Evolutionary conservation across 2,329 filamentous ascomycete genomes (phyloP), one percentile per base, ranked within the genome.

Genomic region (Trichoderma atrobrunneum): DNA sequence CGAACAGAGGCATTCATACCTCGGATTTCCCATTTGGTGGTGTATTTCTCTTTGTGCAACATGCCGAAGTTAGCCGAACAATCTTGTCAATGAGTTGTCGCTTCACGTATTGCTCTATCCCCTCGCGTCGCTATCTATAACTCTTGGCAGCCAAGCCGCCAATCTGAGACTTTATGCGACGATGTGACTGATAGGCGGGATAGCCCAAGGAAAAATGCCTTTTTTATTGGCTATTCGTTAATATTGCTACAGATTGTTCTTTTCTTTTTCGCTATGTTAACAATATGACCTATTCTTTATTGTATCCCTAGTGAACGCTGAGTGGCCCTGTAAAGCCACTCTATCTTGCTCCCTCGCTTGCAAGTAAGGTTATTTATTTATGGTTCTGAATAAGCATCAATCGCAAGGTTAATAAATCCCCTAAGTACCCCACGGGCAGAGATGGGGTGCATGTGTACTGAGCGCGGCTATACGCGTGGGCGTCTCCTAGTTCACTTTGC

Each of bases 321-420:
- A 26, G 16, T 21, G 28, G 24, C 16, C 28, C 11, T 28, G 8
- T 8, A 2, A n/a, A 28, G 3, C 14, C 14, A 28, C 24, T 26
- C 24, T 39, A 18, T 48, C 7, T n/a, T 26, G 5, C 21, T n/a
- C 36, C n/a, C 18, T 32, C 26, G 56, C 56, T 51, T 39, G 39
- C n/a, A 39, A n/a, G 24, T 70, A 70, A 70, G 67, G 67, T 70
- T 70, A 70, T 54, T 12, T 54, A 43, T 43, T 43, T 70, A 62
- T 24, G 67, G 57, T 70, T 70, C 21, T 18, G 24, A 67, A 67
- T 21, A 67, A 67, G 64, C 48, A 67, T 60, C 30, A 60, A 60
- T 28, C 16, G 3, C 28, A 67, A 67, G 64, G 48, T 67, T 67
- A 67, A 39, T n/a, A 30, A 56, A 56, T 36, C 8, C 28, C 63